Percentiles rank a stretch among this genome's conserved stretches.
These are phyloP conservation scores for Daldinia sp. DNA, from an alignment of 2,329 filamentous ascomycete species.

Conservation along the genomic window DNA sequence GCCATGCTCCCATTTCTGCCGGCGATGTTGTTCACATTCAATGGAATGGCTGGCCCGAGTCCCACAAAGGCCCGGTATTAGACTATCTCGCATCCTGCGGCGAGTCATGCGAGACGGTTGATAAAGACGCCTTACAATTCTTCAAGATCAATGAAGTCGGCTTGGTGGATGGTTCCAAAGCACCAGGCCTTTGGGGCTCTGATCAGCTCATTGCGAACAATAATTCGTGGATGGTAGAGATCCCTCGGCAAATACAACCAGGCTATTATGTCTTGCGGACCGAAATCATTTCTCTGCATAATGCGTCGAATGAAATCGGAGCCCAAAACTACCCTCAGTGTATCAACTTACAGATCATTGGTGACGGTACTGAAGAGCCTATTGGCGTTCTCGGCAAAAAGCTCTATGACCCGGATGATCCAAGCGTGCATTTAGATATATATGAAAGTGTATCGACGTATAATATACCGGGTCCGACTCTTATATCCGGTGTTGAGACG, in stretches of 20 bases:
- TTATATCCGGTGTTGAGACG: conserved; percentile 34
- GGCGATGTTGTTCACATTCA: conserved; percentile 54
- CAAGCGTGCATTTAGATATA: conserved; percentile 47
- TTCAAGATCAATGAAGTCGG: conserved; percentile 54
- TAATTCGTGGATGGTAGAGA: conserved; percentile 62
- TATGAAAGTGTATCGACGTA: conserved; percentile 43
- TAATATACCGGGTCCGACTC: conserved; percentile 47
- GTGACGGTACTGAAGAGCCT: conserved; percentile 54
- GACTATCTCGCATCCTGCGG: conserved; percentile 56
- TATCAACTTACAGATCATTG: conserved; percentile 68
- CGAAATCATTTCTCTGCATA: conserved; percentile 65
- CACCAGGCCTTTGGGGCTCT: conserved; percentile 52
- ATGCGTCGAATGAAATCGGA: conserved; percentile 56
- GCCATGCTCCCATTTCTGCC: conserved; percentile 52
- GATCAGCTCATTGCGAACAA: conserved; percentile 62
- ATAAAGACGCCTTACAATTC: conserved; percentile 53
- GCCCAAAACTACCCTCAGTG: conserved; percentile 68
- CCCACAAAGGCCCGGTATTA: conserved; percentile 56
- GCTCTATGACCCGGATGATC: conserved; percentile 46
- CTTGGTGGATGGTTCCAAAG: conserved; percentile 49
- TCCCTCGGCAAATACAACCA: conserved; percentile 58
- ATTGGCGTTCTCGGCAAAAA: conserved; percentile 43
- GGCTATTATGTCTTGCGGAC: conserved; percentile 66
- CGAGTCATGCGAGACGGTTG: conserved; percentile 53
- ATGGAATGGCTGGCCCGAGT: conserved; percentile 56